A percentile compares a stretch with the other conserved stretches of the same genome.
phyloP scores from a whole-genome alignment of 2,329 filamentous ascomycete genomes.

The Alternaria ventricosa region DNA sequence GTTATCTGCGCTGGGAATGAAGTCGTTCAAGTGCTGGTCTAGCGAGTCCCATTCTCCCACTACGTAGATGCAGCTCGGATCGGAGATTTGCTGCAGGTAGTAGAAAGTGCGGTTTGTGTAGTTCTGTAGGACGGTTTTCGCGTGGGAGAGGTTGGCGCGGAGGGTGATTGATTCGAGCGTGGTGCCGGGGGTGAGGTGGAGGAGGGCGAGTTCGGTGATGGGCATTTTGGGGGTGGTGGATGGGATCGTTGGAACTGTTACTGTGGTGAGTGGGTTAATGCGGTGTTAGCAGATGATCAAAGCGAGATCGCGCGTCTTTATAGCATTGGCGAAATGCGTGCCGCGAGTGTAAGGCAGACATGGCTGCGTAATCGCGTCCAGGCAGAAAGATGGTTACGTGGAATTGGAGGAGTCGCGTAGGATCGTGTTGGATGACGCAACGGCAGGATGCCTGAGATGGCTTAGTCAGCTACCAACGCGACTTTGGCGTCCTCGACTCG shows the following conservation, averaged over 20 bases:
- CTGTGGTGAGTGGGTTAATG: background rate
- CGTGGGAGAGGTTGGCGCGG: conserved; percentile 43
- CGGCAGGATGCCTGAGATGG: background rate
- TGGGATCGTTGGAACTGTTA: background rate
- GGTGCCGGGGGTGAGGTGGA: conserved; percentile 43
- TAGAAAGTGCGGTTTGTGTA: conserved; percentile 48
- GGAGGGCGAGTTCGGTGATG: conserved; percentile 56
- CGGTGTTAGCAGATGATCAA: background rate
- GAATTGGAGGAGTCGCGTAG: background rate
- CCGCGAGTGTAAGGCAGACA: background rate
- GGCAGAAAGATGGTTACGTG: conserved; percentile 1
- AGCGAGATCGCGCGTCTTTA: background rate
- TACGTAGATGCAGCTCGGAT: conserved; percentile 52
- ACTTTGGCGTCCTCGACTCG: background rate
- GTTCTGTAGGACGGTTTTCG: conserved; percentile 47
- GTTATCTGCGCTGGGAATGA: conserved; percentile 53
- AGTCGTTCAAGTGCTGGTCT: conserved; percentile 50
- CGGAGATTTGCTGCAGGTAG: conserved; percentile 54
- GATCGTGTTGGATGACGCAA: background rate
- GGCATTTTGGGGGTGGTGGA: conserved; percentile 34
- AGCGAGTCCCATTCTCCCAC: conserved; percentile 56
- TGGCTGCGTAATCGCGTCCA: background rate
- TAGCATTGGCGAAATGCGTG: background rate
- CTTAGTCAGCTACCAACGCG: background rate
- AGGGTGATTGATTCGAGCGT: conserved; percentile 27